Conservation (phyloP, 2,329 filamentous ascomycete species). For the Aspergillus niger region DNA sequence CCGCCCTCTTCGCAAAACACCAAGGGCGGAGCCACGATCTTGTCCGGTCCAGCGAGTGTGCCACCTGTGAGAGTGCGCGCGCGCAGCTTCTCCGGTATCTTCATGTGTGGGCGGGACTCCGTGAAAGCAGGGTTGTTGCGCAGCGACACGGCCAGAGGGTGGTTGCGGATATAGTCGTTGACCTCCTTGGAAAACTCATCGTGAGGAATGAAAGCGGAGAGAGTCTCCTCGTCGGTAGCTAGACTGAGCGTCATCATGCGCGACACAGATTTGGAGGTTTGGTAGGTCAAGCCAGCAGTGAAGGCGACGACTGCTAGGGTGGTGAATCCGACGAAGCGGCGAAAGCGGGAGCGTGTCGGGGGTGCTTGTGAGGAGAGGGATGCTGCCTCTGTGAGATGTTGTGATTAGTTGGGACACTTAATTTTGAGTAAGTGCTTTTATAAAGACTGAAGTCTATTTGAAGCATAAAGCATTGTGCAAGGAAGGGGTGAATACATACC, state of each 20-base stretch:
- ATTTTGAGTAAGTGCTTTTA: neutral
- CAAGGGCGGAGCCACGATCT: conserved; percentile 78
- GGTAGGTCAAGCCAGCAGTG: conserved; percentile 31
- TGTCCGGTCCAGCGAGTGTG: conserved; percentile 71
- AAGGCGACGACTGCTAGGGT: conserved; percentile 40
- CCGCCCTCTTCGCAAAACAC: conserved; percentile 73
- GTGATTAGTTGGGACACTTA: neutral
- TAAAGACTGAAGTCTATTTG: neutral
- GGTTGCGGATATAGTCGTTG: conserved; percentile 72
- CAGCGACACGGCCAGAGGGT: conserved; percentile 71
- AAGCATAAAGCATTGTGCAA: neutral
- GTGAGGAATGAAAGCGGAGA: conserved; percentile 63
- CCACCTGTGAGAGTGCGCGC: conserved; percentile 79
- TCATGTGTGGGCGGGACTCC: conserved; percentile 83
- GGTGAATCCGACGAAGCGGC: conserved; percentile 40
- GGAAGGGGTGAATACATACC: neutral
- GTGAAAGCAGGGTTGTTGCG: conserved; percentile 66
- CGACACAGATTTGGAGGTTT: conserved; percentile 28
- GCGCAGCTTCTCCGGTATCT: conserved; percentile 72
- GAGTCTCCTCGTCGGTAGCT: conserved; percentile 71
- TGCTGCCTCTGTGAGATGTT: neutral
- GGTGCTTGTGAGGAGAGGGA: conserved; percentile 19
- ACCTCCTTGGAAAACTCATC: conserved; percentile 60
- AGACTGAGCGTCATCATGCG: conserved; percentile 40
- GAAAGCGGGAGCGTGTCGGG: conserved; percentile 29